These are phyloP conservation scores for Diaporthe amygdali DNA, from an alignment of 2,329 filamentous ascomycete species.

Conservation along the genomic window DNA sequence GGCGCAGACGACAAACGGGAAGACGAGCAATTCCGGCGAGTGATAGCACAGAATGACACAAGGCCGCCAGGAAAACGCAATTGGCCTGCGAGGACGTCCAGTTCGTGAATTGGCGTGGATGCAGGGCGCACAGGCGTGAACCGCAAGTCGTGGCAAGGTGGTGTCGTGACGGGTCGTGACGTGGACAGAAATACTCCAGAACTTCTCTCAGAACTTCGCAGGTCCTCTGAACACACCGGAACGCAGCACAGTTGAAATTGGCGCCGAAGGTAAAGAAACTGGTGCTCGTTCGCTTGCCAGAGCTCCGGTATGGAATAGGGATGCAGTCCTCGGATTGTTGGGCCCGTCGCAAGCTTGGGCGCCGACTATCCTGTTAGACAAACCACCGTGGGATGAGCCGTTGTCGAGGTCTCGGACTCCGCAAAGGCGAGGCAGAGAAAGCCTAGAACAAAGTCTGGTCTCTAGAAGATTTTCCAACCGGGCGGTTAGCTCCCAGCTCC, in stretches of 20 bases:
- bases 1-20: not conserved
- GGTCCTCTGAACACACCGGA: not conserved
- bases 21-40: not conserved
- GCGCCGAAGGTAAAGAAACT: not conserved
- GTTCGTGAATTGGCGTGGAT: slow-evolving; percentile 2
- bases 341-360: slow-evolving; percentile 12
- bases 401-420: not conserved
- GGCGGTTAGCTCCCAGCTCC: slow-evolving; percentile 13
- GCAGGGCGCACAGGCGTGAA: not conserved
- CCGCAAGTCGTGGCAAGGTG: not conserved
- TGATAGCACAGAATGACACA: slow-evolving; percentile 10
- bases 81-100: slow-evolving; percentile 8
- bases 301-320: not conserved
- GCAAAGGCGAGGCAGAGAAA: slow-evolving; percentile 9
- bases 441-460: slow-evolving; percentile 16
- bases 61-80: slow-evolving; percentile 17
- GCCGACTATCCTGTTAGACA: slow-evolving; percentile 10
- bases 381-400: slow-evolving; percentile 9
- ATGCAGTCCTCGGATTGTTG: slow-evolving; percentile 11
- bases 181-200: slow-evolving; percentile 10
- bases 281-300: not conserved
- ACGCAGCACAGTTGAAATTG: slow-evolving; percentile 2
- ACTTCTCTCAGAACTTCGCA: slow-evolving; percentile 11
- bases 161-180: slow-evolving; percentile 20
- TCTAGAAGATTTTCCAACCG: slow-evolving; percentile 9